These are phyloP conservation scores for Malus fusca DNA, from an alignment of 306 rosid species.

Conservation along the genomic window DNA sequence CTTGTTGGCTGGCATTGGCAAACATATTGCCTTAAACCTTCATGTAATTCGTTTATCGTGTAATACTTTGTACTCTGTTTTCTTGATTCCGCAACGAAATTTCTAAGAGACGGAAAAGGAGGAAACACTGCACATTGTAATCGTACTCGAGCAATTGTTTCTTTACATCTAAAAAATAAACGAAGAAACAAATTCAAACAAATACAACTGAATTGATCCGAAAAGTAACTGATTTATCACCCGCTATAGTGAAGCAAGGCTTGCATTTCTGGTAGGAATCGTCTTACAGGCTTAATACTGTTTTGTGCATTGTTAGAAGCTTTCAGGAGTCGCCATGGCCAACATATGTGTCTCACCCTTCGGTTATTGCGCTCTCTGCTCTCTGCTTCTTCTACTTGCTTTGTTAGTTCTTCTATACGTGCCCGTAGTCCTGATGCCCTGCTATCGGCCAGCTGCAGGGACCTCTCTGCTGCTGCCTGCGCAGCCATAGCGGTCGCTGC, in stretches of 20 bases:
- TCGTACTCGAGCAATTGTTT: background rate
- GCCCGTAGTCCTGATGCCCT: constrained; percentile 51
- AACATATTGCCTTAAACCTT: constrained; percentile 24
- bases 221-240: background rate
- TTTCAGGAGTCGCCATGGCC: constrained; percentile 72
- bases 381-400: constrained; percentile 62
- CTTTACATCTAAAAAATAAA: background rate
- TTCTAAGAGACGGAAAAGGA: background rate
- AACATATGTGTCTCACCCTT: constrained; percentile 52
- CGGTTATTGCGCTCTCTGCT: constrained; percentile 39
- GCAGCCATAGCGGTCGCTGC: constrained; percentile 70
- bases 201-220: background rate
- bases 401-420: constrained; percentile 47
- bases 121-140: background rate
- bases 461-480: constrained; percentile 79
- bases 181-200: background rate
- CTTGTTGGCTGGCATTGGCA: constrained; percentile 29
- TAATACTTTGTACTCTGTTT: background rate
- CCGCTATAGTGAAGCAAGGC: constrained; percentile 36
- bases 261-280: constrained; percentile 80
- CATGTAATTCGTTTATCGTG: background rate
- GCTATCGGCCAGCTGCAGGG: constrained; percentile 60
- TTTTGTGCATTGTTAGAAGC: constrained; percentile 19
- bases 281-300: constrained; percentile 27
- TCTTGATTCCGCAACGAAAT: background rate